Evolutionary conservation across 805 yeast species (phyloP), one percentile per base, ranked within the genome.

Genomic region (Starmerella bombicola): DNA sequence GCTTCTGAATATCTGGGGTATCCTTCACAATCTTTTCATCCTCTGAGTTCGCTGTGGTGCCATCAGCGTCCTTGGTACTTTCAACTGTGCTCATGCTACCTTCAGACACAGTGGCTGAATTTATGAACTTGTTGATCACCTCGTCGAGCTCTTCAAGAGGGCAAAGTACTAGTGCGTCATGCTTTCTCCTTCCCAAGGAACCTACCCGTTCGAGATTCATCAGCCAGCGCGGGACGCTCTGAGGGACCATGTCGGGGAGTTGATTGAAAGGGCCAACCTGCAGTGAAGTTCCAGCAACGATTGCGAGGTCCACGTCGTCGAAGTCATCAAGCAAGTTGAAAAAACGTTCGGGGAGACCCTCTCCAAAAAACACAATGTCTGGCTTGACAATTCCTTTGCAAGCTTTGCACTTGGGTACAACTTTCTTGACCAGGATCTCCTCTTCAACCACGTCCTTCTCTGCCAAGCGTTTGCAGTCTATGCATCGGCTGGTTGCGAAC

Each of bases 361-460:
- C 98, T 3, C 97, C 97, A 62, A 85, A 91, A 54, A 88, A 88
- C 1, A 85, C 95, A 50, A 88, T 91, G 54, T 82, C 88, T 0
- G 97, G 98, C 55, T 88, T 88, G 21, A 91, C 82, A 23, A 74
- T 69, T 0, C 95, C 93, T 3, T 51, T 56, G 54, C 97, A 88
- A 15, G 64, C 54, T 13, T 54, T 48, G 61, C 96, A 88, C 8
- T 55, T 58, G 3, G 73, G 70, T 33, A 46, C 44, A 9, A 31
- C 33, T 19, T 47, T 41, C 17, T 52, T 38, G 15, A 15, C 40
- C 22, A 49, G 29, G 49, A 49, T 47, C 36, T 19, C 31, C 31
- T 40, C 45, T 34, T 40, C 52, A 38, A 51, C 41, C 33, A 35
- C 42, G 30, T 46, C 56, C 16, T 40, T 49, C 17, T 70, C 57